Conservation (phyloP, 257 asterid genomes). For the Ballota nigra region DNA sequence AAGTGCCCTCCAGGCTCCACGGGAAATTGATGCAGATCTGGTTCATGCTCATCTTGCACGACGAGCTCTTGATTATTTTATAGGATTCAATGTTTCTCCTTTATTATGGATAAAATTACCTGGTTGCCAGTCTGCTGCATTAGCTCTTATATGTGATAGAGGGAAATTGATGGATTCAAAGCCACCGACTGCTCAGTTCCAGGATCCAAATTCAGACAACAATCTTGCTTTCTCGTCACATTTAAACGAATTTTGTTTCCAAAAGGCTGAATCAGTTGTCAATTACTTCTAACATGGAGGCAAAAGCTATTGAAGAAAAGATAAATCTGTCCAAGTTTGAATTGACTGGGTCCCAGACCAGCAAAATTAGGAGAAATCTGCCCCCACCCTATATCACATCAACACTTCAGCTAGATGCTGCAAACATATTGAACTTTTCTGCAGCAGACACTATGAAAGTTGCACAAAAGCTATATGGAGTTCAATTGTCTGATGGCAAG, state of each 20-base stretch:
- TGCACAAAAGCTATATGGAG: slow-evolving; percentile 90
- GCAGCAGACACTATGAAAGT: slow-evolving; percentile 77
- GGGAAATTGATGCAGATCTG: slow-evolving; percentile 70
- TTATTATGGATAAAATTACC: slow-evolving; percentile 94
- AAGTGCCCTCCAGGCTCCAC: slow-evolving; percentile 81
- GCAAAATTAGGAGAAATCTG: slow-evolving; percentile 61
- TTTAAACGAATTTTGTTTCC: slow-evolving; percentile 56
- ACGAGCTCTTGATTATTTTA: slow-evolving; percentile 93
- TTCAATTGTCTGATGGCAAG: slow-evolving; percentile 64
- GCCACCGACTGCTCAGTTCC: slow-evolving; percentile 69
- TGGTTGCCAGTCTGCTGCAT: slow-evolving; percentile 93
- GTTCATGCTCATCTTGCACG: slow-evolving; percentile 95
- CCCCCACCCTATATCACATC: slow-evolving; percentile 85
- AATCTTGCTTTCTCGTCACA: slow-evolving; percentile 40
- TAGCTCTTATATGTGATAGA: slow-evolving; percentile 85
- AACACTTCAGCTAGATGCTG: slow-evolving; percentile 96
- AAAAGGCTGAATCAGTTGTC: slow-evolving; percentile 59
- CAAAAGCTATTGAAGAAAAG: slow-evolving; percentile 54
- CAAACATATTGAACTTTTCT: slow-evolving; percentile 68
- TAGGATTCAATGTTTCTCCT: slow-evolving; percentile 95
- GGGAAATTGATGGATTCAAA: slow-evolving; percentile 69
- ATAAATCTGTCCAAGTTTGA: slow-evolving; percentile 48
- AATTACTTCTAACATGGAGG: slow-evolving; percentile 55
- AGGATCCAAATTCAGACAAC: slow-evolving; percentile 32
- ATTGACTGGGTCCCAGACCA: slow-evolving; percentile 52